Evolutionary conservation across 371 early-diverging fungal species (phyloP).

Genomic region (Mortierella sp.): DNA sequence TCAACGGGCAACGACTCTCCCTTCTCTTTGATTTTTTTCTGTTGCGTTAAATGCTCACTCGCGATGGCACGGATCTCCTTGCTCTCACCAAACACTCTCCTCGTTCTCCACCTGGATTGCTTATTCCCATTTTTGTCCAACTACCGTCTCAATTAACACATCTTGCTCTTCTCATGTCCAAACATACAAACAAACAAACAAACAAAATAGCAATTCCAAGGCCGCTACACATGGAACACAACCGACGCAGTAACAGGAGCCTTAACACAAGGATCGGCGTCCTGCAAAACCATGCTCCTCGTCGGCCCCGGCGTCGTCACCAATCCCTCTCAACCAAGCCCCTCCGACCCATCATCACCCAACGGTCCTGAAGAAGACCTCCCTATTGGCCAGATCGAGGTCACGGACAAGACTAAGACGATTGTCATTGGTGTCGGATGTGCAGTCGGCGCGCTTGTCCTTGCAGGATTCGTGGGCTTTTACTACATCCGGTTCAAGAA

Average conservation of each 20-base stretch:
- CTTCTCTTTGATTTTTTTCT: not conserved
- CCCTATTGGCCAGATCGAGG: slow-evolving; percentile 10
- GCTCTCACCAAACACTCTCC: not conserved
- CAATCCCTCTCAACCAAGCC: not conserved
- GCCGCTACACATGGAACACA: slow-evolving; percentile 25
- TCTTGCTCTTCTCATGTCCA: not conserved
- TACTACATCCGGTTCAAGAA: slow-evolving; percentile 46
- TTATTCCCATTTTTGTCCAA: slow-evolving; percentile 6
- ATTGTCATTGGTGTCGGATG: slow-evolving; percentile 48
- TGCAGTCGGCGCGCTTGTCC: slow-evolving; percentile 36
- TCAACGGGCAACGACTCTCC: not conserved
- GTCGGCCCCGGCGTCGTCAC: slow-evolving; percentile 23
- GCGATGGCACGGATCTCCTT: not conserved
- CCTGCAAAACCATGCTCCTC: slow-evolving; percentile 34
- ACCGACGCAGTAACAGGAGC: slow-evolving; percentile 26
- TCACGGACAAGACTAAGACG: slow-evolving; percentile 31
- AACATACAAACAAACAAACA: not conserved
- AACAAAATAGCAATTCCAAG: slow-evolving; percentile 43
- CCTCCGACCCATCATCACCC: not conserved
- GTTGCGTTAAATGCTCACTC: not conserved
- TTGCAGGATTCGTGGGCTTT: slow-evolving; percentile 41
- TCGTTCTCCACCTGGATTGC: not conserved
- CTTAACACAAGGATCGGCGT: not conserved
- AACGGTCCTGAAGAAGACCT: slow-evolving; percentile 13
- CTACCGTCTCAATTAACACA: not conserved